Evolutionary conservation across 2,329 filamentous ascomycete species (phyloP).

Genomic region (Beauveria scarabaeidicola): DNA sequence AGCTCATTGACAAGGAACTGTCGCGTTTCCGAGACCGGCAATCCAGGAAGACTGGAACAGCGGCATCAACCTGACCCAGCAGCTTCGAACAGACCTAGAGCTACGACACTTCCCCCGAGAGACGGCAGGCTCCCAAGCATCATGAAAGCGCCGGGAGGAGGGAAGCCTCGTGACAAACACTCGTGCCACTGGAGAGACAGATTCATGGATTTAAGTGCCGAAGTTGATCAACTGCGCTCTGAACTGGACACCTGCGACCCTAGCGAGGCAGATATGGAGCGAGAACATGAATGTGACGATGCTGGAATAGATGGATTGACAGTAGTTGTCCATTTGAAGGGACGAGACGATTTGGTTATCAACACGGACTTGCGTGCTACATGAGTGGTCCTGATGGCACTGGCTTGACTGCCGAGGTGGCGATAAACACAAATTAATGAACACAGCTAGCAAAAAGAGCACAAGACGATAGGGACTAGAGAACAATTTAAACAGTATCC

Average conservation of each 20-base stretch:
- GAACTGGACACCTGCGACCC: slow-evolving; percentile 24
- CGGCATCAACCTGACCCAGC: background rate
- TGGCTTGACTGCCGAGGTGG: background rate
- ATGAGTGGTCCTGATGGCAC: background rate
- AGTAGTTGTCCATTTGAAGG: slow-evolving; percentile 41
- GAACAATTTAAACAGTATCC: slow-evolving; percentile 5
- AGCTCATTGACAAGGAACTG: background rate
- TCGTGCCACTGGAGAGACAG: slow-evolving; percentile 34
- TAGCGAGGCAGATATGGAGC: background rate
- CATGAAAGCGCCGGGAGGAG: slow-evolving; percentile 1
- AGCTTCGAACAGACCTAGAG: background rate
- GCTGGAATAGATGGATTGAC: slow-evolving; percentile 40
- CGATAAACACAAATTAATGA: background rate
- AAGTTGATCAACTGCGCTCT: slow-evolving; percentile 33
- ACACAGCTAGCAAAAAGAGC: background rate
- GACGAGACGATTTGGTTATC: slow-evolving; percentile 43
- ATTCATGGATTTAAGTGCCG: slow-evolving; percentile 31
- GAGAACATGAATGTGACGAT: slow-evolving; percentile 23
- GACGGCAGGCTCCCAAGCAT: slow-evolving; percentile 6
- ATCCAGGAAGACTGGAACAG: background rate
- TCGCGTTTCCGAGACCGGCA: background rate
- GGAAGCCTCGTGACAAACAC: slow-evolving; percentile 18
- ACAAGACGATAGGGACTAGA: slow-evolving; percentile 3
- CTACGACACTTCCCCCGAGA: background rate
- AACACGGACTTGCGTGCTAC: slow-evolving; percentile 35